A percentile compares a stretch with the other conserved stretches of the same genome.
Evolutionary conservation across 129 eudicot genomes (phyloP).

Genomic region (Helichrysum umbraculigerum): DNA sequence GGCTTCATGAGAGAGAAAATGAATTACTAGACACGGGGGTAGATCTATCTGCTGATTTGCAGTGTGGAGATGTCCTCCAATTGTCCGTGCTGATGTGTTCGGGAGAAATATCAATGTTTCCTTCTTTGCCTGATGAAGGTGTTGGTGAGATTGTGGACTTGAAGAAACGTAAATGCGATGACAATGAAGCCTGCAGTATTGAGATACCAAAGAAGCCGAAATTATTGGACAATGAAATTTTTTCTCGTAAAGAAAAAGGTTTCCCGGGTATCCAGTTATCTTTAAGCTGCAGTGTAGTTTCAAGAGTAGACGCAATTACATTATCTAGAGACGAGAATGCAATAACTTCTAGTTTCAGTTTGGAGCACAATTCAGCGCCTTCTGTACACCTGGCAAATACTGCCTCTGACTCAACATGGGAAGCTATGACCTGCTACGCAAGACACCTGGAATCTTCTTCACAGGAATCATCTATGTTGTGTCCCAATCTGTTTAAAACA

Average conservation of each 20-base stretch:
- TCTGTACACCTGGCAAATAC: slow-evolving; percentile 29
- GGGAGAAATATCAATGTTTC: slow-evolving; percentile 62
- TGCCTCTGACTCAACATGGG: slow-evolving; percentile 62
- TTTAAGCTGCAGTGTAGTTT: slow-evolving; percentile 44
- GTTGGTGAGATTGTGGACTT: slow-evolving; percentile 82
- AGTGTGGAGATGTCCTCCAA: slow-evolving; percentile 82
- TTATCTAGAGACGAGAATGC: slow-evolving; percentile 32
- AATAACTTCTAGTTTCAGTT: slow-evolving; percentile 21
- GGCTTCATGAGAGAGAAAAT: slow-evolving; percentile 68
- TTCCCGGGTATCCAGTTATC: slow-evolving; percentile 79
- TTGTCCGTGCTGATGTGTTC: slow-evolving; percentile 61
- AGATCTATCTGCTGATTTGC: slow-evolving; percentile 63
- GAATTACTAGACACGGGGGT: slow-evolving; percentile 59
- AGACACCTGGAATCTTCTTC: slow-evolving; percentile 33
- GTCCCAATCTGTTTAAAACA: slow-evolving; percentile 52
- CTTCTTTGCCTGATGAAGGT: slow-evolving; percentile 78
- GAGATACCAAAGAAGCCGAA: slow-evolving; percentile 53
- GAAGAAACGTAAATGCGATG: slow-evolving; percentile 62
- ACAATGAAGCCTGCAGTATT: slow-evolving; percentile 38
- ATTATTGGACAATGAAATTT: slow-evolving; percentile 50
- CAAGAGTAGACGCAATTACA: slow-evolving; percentile 44
- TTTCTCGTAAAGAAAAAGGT: slow-evolving; percentile 79
- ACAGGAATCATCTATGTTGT: slow-evolving; percentile 26
- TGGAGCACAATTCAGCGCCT: slow-evolving; percentile 25
- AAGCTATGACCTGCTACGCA: slow-evolving; percentile 71